Evolutionary conservation across 768 basidiomycete species (phyloP), one percentile per base, ranked within the genome.

Genomic region (Lactarius quietus): DNA sequence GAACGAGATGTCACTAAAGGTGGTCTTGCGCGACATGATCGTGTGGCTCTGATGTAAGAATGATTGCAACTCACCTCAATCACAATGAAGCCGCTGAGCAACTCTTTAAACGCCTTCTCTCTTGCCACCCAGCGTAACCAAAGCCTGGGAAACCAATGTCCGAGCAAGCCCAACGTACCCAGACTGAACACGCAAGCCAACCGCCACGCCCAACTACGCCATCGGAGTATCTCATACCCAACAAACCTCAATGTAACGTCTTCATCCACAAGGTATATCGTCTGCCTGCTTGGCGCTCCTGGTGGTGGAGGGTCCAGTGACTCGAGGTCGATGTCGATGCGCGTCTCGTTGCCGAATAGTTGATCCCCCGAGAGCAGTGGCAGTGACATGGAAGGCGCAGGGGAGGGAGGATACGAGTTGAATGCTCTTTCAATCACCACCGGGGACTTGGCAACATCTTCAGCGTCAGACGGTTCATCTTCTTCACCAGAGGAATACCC

Each of bases 131-230:
- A 95, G 33, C 85, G 85, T 58, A 98, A 83, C 97, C 97, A 98
- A 31, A 95, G 69, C 6, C 82, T 84, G 62, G 97, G 97, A 69
- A 97, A 87, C 97, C 97, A 99, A 71, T 94, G 87, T 4, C 95
- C 95, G 10, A 95, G 75, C 20, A 99, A 81, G 14, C 83, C 88
- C 26, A 98, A 78, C 6, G 84, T 74, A 6, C 97, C 96, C 14
- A 88, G 76, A 2, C 86, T 85, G 9, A 89, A 57, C 7, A 91
- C 68, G 70, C 91, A 92, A 6, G 84, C 83, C 14, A 80, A 36
- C 68, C 83, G 81, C 96, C 97, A 99, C 3, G 87, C 68, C 76
- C 80, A 79, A 48, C 81, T 78, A 61, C 86, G 84, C 83, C 85
- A 86, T 6, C 70, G 72, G 33, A 88, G 78, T 2, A 85, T 81